These are phyloP conservation scores for Piper betle DNA, from an alignment of 164 flowering plant species.

Conservation along the genomic window DNA sequence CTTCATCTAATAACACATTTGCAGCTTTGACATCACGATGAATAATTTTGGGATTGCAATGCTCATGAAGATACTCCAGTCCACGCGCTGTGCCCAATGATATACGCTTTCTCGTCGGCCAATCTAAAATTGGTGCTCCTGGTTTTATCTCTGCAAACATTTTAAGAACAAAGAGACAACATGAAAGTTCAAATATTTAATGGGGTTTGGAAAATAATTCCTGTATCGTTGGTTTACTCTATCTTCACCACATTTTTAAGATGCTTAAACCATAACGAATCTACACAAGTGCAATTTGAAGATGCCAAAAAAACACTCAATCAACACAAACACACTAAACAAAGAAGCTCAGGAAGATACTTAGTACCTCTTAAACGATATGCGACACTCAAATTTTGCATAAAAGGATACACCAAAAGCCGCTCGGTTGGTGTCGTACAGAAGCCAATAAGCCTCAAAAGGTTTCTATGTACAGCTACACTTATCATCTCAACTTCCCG, in stretches of 20 bases:
- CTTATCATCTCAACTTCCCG: constrained; percentile 98
- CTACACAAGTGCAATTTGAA: not conserved
- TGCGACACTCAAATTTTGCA: constrained; percentile 94
- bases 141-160: constrained; percentile 59
- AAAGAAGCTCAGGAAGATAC: not conserved
- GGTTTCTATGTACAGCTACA: constrained; percentile 89
- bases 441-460: constrained; percentile 75
- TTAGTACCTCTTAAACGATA: constrained; percentile 67
- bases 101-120: constrained; percentile 61
- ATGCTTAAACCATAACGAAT: not conserved
- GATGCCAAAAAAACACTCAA: not conserved
- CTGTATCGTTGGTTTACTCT: not conserved
- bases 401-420: constrained; percentile 83
- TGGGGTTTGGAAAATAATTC: not conserved
- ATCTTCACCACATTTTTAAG: not conserved
- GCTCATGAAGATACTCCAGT: constrained; percentile 81
- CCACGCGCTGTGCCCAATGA: constrained; percentile 89
- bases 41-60: constrained; percentile 88
- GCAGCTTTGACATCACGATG: constrained; percentile 98
- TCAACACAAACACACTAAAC: not conserved
- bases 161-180: not conserved
- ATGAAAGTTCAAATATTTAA: too few relatives aligned
- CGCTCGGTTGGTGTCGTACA: constrained; percentile 92
- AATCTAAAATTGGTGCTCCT: constrained; percentile 61
- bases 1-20: constrained; percentile 77